Conservation (phyloP, 352 stramenopile species). For the Globisporangium nunn region DNA sequence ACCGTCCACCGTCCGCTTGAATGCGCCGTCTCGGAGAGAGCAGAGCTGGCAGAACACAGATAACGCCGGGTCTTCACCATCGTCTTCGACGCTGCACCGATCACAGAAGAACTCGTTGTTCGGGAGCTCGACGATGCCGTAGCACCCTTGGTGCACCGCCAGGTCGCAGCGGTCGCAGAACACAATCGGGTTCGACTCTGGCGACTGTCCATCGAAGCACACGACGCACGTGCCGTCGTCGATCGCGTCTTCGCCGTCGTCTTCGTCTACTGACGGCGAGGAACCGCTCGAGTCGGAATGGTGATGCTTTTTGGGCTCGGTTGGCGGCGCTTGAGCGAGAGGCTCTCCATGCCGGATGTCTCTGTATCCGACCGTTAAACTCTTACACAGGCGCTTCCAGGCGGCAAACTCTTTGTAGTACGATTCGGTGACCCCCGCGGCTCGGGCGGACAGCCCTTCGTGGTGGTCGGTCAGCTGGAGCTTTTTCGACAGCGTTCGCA, state of each 20-base stretch:
- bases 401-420: constrained; percentile 71
- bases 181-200: constrained; percentile 85
- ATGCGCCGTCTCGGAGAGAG: constrained; percentile 73
- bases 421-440: constrained; percentile 25
- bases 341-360: constrained; percentile 13
- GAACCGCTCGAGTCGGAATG: constrained; percentile 13
- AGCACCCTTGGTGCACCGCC: constrained; percentile 86
- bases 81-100: constrained; percentile 54
- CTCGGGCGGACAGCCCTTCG: constrained; percentile 14
- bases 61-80: constrained; percentile 37
- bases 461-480: constrained; percentile 19
- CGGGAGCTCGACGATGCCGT: constrained; percentile 77
- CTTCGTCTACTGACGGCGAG: constrained; percentile 22
- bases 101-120: constrained; percentile 88
- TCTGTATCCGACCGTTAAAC: constrained; percentile 55
- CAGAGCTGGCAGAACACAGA: constrained; percentile 84
- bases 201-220: constrained; percentile 85
- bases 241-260: constrained; percentile 31
- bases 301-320: constrained; percentile 10
- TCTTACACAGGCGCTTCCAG: constrained; percentile 74
- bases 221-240: constrained; percentile 86
- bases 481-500: constrained; percentile 46
- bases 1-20: constrained; percentile 80
- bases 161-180: constrained; percentile 88
- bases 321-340: not conserved